Conservation (phyloP, 306 rosid species). For the Sindora glabra region DNA sequence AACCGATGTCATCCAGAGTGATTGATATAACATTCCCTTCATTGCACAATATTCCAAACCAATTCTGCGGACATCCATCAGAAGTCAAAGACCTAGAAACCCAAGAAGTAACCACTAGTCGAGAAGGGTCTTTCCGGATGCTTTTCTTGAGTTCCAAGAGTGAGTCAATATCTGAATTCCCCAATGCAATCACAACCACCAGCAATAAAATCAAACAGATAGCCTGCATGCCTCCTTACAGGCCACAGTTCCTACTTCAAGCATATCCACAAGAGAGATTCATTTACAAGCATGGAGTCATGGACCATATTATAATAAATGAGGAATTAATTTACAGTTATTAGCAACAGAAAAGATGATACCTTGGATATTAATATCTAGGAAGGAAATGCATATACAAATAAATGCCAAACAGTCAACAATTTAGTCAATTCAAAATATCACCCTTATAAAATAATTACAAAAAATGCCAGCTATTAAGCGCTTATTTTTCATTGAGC, state of each 20-base stretch:
- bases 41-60: conserved; percentile 55
- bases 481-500: too few relatives aligned
- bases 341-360: not conserved
- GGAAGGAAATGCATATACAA: not conserved
- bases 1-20: conserved; percentile 43
- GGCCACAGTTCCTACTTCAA: conserved; percentile 26
- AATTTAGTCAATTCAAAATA: conserved; percentile 2
- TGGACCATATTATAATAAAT: not conserved
- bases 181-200: conserved; percentile 33
- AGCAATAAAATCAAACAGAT: conserved; percentile 37
- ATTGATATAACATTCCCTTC: conserved; percentile 53
- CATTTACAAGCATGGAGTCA: not conserved
- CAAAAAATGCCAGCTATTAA: too few relatives aligned
- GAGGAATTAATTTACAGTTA: too few relatives aligned
- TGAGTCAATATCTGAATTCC: conserved; percentile 55
- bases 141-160: conserved; percentile 60
- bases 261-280: conserved; percentile 10
- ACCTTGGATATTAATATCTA: not conserved
- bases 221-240: conserved; percentile 65
- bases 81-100: conserved; percentile 52
- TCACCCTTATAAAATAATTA: too few relatives aligned
- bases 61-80: conserved; percentile 64
- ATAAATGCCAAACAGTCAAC: not conserved
- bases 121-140: conserved; percentile 49
- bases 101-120: conserved; percentile 58